Conservation (phyloP, 306 rosid genomes). For the Carpinus fangiana region DNA sequence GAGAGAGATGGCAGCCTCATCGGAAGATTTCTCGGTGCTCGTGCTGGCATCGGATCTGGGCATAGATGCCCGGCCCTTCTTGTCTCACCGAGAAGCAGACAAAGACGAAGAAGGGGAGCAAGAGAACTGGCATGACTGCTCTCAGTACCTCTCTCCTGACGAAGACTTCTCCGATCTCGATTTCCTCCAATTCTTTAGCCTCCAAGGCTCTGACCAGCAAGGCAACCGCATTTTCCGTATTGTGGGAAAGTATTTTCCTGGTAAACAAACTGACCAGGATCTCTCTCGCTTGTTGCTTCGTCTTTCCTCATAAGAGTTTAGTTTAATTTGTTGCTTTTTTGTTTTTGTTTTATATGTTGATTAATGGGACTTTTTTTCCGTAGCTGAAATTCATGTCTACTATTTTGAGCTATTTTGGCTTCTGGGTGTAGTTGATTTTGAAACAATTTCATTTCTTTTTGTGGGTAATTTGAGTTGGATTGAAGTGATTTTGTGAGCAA, state of each 20-base stretch:
- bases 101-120: constrained; percentile 43
- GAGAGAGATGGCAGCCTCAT: constrained; percentile 66
- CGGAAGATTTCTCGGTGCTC: constrained; percentile 82
- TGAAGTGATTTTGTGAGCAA: neutral
- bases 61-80: constrained; percentile 77
- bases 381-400: neutral
- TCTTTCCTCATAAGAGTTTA: neutral
- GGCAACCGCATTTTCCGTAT: constrained; percentile 68
- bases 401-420: neutral
- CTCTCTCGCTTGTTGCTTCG: neutral
- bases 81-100: constrained; percentile 27
- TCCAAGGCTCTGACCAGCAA: constrained; percentile 69
- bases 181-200: constrained; percentile 57
- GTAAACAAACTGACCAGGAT: constrained; percentile 37
- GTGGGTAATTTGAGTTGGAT: neutral
- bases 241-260: constrained; percentile 86
- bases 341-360: neutral
- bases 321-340: neutral
- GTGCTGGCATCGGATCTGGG: constrained; percentile 75
- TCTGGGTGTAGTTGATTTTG: neutral
- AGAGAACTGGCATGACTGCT: constrained; percentile 82
- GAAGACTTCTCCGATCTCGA: constrained; percentile 98
- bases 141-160: constrained; percentile 64
- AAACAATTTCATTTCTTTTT: too few relatives aligned
- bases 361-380: neutral